A percentile compares a stretch with the other conserved stretches of the same genome.
Conservation (phyloP, 345 rosid genomes). For the Salix dunnii region DNA sequence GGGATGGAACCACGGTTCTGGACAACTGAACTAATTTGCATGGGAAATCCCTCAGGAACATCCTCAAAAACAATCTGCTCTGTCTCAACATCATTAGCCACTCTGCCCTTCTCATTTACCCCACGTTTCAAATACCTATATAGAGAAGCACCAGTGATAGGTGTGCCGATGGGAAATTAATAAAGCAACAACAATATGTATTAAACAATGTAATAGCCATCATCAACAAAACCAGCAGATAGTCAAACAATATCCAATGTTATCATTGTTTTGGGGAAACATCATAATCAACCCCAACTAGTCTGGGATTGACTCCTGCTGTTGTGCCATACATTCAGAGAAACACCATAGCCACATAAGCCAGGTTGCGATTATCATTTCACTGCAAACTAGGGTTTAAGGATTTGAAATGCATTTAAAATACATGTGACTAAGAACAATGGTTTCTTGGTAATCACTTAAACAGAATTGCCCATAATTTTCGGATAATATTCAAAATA, state of each 20-base stretch:
- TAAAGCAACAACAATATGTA: neutral
- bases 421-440: neutral
- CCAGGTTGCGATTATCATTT: neutral
- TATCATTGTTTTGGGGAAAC: neutral
- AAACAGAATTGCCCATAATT: neutral
- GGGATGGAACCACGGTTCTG: constrained; percentile 99
- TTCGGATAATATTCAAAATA: neutral
- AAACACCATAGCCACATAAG: neutral
- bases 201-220: neutral
- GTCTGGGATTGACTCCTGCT: neutral
- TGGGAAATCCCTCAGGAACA: constrained; percentile 63
- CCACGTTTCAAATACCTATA: constrained; percentile 95
- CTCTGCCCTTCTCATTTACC: constrained; percentile 88
- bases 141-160: neutral
- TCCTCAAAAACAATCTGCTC: constrained; percentile 92
- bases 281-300: neutral
- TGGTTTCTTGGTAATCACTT: neutral
- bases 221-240: neutral
- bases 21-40: constrained; percentile 80
- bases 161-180: neutral
- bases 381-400: neutral
- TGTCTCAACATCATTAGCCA: constrained; percentile 98
- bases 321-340: neutral
- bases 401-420: neutral
- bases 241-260: neutral